phyloP scores from a whole-genome alignment of 2,329 filamentous ascomycete species.

The Pseudogymnoascus sp. region DNA sequence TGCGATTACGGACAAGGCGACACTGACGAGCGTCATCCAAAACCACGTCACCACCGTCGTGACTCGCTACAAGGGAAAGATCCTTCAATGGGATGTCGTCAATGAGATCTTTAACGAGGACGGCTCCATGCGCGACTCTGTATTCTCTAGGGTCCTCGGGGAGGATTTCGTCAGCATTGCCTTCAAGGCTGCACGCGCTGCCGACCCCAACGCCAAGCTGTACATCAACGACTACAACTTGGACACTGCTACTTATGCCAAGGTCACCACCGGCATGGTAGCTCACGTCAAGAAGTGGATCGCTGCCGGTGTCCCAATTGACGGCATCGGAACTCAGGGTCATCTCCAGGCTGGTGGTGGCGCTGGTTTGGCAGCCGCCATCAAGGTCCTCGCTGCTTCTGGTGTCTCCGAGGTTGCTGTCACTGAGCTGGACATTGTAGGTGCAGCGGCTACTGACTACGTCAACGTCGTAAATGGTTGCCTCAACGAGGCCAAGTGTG shows the following conservation, averaged over 20 bases:
- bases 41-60: conserved; percentile 55
- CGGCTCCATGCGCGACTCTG: conserved; percentile 45
- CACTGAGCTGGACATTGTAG: conserved; percentile 54
- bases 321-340: conserved; percentile 47
- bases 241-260: conserved; percentile 51
- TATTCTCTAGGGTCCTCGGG: conserved; percentile 63
- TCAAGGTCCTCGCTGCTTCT: conserved; percentile 36
- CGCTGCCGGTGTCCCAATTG: conserved; percentile 51
- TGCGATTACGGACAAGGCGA: conserved; percentile 45
- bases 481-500: conserved; percentile 16
- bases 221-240: conserved; percentile 70
- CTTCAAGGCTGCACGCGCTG: conserved; percentile 58
- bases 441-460: conserved; percentile 37
- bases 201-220: conserved; percentile 58
- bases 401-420: conserved; percentile 51
- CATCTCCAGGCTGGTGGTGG: conserved; percentile 19
- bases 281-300: conserved; percentile 45
- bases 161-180: conserved; percentile 60
- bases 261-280: conserved; percentile 45
- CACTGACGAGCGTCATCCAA: conserved; percentile 50
- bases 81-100: conserved; percentile 57
- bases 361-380: conserved; percentile 17
- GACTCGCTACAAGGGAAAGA: conserved; percentile 56
- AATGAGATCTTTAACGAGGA: conserved; percentile 56
- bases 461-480: conserved; percentile 25